Base-by-base conservation (phyloP, 2,329 filamentous ascomycete species). In the Zymoseptoria brevis region DNA sequence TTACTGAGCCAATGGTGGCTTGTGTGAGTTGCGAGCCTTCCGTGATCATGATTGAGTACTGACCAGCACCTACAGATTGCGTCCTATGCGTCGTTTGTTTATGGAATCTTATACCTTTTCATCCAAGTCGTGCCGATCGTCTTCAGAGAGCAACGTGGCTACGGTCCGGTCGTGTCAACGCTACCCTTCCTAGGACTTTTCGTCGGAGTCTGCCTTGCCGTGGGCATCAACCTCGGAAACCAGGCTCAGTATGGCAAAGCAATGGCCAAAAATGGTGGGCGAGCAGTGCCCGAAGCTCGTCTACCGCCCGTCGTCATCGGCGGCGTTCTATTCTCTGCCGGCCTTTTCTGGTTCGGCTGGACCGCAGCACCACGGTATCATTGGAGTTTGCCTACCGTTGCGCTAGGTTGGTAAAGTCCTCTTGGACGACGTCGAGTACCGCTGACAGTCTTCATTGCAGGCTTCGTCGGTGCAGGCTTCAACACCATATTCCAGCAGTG, bases 51-150 rank as follows among this genome's bases (percentile, higher is more conserved):
- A 51, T 11, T 9, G 7, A 55, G 8, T 13, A 55, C 54, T 55
- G 29, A 55, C 30, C n/a, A 19, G 16, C 21, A 8, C 22, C 11
- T 50, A 3, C 30, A 53, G 51, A 63, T 66, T 21, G 64, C 64
- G 0, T 57, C 56, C 13, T 66, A 66, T 54, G 64, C 64, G 7
- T 63, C 60, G 4, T 66, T 65, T 53, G 64, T 78, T 22, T 81
- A 79, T 58, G 73, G 72, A 3, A 66, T 81, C 3, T 70, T 80
- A 19, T 81, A 79, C 64, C 70, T 80, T 52, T 75, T 74, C 0
- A 71, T 81, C 0, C 75, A 79, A 55, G 72, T 78, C 1, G 80
- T 79, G 54, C 78, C 78, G 0, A 77, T 81, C 55, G 76, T 77
- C 11, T 81, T 77, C 57, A 56, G 68, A 29, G 70, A 78, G 58